Evolutionary conservation across 2,329 filamentous ascomycete genomes (phyloP), one percentile per base, ranked within the genome.

Genomic region (Fusarium scirpi): DNA sequence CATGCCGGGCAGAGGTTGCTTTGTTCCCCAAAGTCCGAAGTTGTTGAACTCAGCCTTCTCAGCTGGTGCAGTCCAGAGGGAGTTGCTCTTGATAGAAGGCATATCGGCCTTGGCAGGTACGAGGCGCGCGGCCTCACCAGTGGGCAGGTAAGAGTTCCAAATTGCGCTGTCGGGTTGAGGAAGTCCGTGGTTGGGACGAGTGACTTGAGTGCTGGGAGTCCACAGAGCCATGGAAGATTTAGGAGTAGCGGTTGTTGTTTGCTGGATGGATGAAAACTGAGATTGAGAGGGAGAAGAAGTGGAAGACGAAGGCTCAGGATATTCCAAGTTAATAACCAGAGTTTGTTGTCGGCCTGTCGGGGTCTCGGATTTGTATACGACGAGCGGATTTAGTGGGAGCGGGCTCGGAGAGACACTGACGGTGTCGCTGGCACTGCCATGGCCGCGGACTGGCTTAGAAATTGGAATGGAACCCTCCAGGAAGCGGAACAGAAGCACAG

Each of bases 101-200:
- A 77, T 70, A 47, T 78, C 76, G 12, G 76, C 65, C 32, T 69
- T 69, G 34, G 74, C 77, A 13, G 74, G 69, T 49, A 77, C 76
- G 15, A 76, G 61, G 56, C 80, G 80, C 34, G 74, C 62, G 58
- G 65, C 75, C 20, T 66, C 71, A 24, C 73, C 62, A 22, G 75
- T 62, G 11, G 70, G 69, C 41, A 78, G 71, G 58, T 82, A 82
- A 41, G 66, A 66, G 41, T 76, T 74, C 82, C 81, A 83, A n/a
- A 71, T 76, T 20, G 71, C 64, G 38, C 75, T 70, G 59, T 81
- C 80, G 18, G 80, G 81, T 67, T 84, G 80, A 24, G 78, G 76
- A 10, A 81, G 74, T 53, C 79, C 79, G 27, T 67, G 71, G 52
- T 69, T 61, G 48, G 72, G 71, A 65, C 58, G 69, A 41, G 65